Evolutionary conservation across 73 alveolate species (phyloP).

Genomic region (Tetrahymena borealis): DNA sequence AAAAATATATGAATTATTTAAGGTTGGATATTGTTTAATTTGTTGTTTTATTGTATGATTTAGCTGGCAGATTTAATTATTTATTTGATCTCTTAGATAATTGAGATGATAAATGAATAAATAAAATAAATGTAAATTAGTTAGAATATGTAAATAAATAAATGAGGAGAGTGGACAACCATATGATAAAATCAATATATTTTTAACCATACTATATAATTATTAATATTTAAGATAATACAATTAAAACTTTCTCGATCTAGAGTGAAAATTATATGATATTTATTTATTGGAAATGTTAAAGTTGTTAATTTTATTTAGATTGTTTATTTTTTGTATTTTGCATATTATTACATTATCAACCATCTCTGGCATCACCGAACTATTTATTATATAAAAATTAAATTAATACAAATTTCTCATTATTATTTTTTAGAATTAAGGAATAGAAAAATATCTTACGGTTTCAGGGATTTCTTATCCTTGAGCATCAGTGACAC

Average conservation of each 20-base stretch:
- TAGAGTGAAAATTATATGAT: background rate
- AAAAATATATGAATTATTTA: too few relatives aligned
- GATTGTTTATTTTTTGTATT: background rate
- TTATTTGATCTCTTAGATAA: too few relatives aligned
- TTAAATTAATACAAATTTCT: background rate
- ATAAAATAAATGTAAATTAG: too few relatives aligned
- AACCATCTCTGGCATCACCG: conserved; percentile 48
- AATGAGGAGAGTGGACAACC: too few relatives aligned
- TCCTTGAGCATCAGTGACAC: conserved; percentile 12
- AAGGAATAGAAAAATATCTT: too few relatives aligned
- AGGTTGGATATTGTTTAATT: too few relatives aligned
- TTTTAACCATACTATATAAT: background rate
- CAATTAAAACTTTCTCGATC: background rate
- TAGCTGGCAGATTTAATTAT: too few relatives aligned
- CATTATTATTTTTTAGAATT: too few relatives aligned
- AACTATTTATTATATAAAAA: background rate
- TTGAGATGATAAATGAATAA: too few relatives aligned
- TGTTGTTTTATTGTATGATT: too few relatives aligned
- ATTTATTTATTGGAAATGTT: background rate
- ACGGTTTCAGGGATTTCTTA: conserved; percentile 24
- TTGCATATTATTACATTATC: conserved; percentile 8
- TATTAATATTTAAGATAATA: background rate
- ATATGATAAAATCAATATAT: background rate
- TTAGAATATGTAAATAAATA: too few relatives aligned
- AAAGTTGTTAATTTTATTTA: background rate